Evolutionary conservation across 2,329 filamentous ascomycete genomes (phyloP).

Genomic region (Diplodia corticola): DNA sequence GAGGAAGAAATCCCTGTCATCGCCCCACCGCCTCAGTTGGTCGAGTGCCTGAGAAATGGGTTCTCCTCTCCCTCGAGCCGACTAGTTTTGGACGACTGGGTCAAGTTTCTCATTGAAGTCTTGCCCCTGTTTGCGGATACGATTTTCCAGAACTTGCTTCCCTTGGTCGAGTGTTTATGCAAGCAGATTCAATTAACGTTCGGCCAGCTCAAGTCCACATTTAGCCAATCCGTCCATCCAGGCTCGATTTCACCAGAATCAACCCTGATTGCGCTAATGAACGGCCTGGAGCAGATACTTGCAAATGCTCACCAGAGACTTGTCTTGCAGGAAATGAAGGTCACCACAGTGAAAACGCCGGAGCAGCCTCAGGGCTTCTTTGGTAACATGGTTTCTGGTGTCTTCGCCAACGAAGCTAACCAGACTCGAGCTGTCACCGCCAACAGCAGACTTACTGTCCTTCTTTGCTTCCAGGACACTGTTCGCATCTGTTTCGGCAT

Average conservation of each 20-base stretch:
- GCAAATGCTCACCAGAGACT: slow-evolving; percentile 84
- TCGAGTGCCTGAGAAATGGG: slow-evolving; percentile 81
- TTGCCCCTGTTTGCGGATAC: slow-evolving; percentile 79
- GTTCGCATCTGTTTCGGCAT: slow-evolving; percentile 90
- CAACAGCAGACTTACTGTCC: slow-evolving; percentile 88
- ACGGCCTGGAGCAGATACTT: slow-evolving; percentile 86
- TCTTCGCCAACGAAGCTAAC: slow-evolving; percentile 76
- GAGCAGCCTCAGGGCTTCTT: slow-evolving; percentile 87
- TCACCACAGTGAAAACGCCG: slow-evolving; percentile 70
- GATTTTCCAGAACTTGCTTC: slow-evolving; percentile 88
- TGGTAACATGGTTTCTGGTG: slow-evolving; percentile 89
- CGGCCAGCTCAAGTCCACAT: slow-evolving; percentile 65
- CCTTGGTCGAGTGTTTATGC: slow-evolving; percentile 87
- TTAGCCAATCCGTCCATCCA: slow-evolving; percentile 44
- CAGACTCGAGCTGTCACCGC: slow-evolving; percentile 82
- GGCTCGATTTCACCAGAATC: slow-evolving; percentile 59
- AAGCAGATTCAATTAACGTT: slow-evolving; percentile 74
- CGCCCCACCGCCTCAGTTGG: slow-evolving; percentile 66
- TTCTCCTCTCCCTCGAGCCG: slow-evolving; percentile 74
- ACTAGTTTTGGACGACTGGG: slow-evolving; percentile 85
- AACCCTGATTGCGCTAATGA: slow-evolving; percentile 81
- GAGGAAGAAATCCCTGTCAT: slow-evolving; percentile 38
- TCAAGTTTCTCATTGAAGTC: slow-evolving; percentile 78
- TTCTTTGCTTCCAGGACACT: slow-evolving; percentile 95
- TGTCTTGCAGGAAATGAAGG: slow-evolving; percentile 70